Percentiles rank a stretch among this genome's conserved stretches.
phyloP scores from a whole-genome alignment of 2,329 filamentous ascomycete species.

The Coniella vitis region DNA sequence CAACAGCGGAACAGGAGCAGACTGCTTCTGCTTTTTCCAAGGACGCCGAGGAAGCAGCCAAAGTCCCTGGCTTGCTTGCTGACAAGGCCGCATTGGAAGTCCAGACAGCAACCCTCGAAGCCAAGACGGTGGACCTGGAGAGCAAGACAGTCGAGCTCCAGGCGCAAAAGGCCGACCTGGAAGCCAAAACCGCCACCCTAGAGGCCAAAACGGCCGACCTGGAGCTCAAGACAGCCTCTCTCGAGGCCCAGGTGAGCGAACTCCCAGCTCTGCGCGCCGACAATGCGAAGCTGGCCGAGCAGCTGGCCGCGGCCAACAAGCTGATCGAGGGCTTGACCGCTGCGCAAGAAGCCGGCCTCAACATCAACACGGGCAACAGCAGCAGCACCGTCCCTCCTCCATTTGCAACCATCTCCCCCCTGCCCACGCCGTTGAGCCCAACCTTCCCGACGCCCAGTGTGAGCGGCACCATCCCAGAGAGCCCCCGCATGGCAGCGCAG shows the following conservation, averaged over 20 bases:
- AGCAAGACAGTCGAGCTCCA: constrained; percentile 10
- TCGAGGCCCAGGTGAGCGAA: constrained; percentile 11
- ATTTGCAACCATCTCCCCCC: not conserved
- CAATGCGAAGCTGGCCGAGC: constrained; percentile 11
- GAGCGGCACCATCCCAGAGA: not conserved
- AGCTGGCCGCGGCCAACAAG: constrained; percentile 14
- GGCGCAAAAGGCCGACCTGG: not conserved
- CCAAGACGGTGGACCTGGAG: not conserved
- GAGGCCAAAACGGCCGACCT: constrained; percentile 1
- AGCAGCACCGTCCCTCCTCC: too few species aligned
- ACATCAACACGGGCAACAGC: not conserved
- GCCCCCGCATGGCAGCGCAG: constrained; percentile 1
- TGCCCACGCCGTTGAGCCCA: constrained; percentile 4
- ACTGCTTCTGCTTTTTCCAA: not conserved
- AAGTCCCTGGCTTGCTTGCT: constrained; percentile 1
- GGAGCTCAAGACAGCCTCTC: constrained; percentile 8
- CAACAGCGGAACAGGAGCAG: not conserved
- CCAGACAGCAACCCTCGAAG: not conserved
- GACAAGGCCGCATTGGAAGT: constrained; percentile 1
- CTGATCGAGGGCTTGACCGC: constrained; percentile 14
- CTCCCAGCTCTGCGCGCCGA: constrained; percentile 7
- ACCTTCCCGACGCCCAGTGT: not conserved
- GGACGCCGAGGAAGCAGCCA: constrained; percentile 2
- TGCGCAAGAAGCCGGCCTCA: constrained; percentile 1
- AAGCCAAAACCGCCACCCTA: not conserved